A percentile compares a stretch with the other conserved stretches of the same genome.
Conservation (phyloP, 75 land plant genomes). For the Pinus tabuliformis region DNA sequence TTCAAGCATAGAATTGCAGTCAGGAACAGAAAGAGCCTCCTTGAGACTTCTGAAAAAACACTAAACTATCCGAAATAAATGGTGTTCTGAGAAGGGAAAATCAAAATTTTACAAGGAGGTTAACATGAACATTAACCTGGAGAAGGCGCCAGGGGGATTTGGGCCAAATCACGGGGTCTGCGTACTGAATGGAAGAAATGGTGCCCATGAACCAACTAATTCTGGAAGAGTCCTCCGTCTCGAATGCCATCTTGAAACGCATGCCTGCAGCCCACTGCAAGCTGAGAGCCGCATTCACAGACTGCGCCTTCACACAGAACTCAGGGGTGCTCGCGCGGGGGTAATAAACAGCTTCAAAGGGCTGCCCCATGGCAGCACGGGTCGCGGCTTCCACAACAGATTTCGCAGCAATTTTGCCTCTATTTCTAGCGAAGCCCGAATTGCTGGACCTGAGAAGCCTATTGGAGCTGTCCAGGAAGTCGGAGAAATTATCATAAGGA, state of each 20-base stretch:
- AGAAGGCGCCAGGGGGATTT: slow-evolving; percentile 89
- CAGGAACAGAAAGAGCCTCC: no score
- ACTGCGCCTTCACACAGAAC: slow-evolving; percentile 72
- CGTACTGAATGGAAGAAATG: slow-evolving; percentile 68
- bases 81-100: no score
- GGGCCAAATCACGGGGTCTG: slow-evolving; percentile 84
- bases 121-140: slow-evolving; percentile 44
- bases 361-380: slow-evolving; percentile 61
- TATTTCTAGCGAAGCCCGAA: slow-evolving; percentile 19
- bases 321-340: slow-evolving; percentile 78
- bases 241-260: slow-evolving; percentile 92
- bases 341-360: slow-evolving; percentile 78
- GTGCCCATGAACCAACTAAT: slow-evolving; percentile 98
- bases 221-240: slow-evolving; percentile 86
- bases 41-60: no score
- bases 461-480: slow-evolving; percentile 3
- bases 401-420: slow-evolving; percentile 49
- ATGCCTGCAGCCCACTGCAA: slow-evolving; percentile 72
- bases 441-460: background rate
- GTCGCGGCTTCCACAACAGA: slow-evolving; percentile 64
- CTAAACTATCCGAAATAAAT: no score
- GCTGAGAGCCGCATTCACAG: slow-evolving; percentile 60
- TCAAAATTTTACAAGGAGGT: no score
- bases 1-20: no score
- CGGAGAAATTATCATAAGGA: slow-evolving; percentile 17